These are phyloP conservation scores for Candida silvatica DNA, from an alignment of 805 yeast genomes.

Conservation along the genomic window DNA sequence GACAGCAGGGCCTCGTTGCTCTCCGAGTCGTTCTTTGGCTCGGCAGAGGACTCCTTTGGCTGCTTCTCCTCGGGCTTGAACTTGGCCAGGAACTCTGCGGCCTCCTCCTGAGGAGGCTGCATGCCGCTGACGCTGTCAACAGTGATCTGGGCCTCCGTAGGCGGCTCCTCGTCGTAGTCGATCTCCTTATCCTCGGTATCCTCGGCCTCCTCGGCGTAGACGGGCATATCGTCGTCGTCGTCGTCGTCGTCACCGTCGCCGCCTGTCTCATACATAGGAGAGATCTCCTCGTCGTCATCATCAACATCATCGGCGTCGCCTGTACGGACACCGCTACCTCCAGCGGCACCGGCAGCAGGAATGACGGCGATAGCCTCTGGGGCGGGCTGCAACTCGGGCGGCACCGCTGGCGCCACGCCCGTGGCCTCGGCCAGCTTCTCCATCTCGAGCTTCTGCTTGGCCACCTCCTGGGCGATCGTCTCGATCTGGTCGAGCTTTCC, in stretches of 20 bases:
- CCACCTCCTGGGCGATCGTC: conserved; percentile 10
- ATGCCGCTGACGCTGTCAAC: too few species aligned
- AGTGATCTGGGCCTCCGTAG: background rate
- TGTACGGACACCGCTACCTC: conserved; percentile 4
- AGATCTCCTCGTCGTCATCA: conserved; percentile 3
- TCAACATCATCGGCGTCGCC: conserved; percentile 5
- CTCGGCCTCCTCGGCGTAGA: conserved; percentile 1
- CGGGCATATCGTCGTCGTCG: conserved; percentile 17
- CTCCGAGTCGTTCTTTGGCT: too few species aligned
- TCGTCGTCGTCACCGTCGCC: conserved; percentile 9
- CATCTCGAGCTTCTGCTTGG: conserved; percentile 17
- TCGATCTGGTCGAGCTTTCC: conserved; percentile 13
- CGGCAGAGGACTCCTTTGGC: too few species aligned
- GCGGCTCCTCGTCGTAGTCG: background rate
- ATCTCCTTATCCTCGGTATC: conserved; percentile 3
- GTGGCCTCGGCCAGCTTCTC: conserved; percentile 12
- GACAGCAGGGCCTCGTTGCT: background rate
- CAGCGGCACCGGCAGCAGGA: conserved; percentile 6
- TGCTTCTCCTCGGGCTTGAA: too few species aligned
- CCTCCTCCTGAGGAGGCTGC: too few species aligned
- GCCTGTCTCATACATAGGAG: conserved; percentile 2
- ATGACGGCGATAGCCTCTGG: background rate
- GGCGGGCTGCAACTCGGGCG: background rate
- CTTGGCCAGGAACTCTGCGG: background rate
- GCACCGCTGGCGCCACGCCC: background rate